Base-by-base conservation (phyloP, 164 flowering plant genomes). In the Berberis vulgaris region DNA sequence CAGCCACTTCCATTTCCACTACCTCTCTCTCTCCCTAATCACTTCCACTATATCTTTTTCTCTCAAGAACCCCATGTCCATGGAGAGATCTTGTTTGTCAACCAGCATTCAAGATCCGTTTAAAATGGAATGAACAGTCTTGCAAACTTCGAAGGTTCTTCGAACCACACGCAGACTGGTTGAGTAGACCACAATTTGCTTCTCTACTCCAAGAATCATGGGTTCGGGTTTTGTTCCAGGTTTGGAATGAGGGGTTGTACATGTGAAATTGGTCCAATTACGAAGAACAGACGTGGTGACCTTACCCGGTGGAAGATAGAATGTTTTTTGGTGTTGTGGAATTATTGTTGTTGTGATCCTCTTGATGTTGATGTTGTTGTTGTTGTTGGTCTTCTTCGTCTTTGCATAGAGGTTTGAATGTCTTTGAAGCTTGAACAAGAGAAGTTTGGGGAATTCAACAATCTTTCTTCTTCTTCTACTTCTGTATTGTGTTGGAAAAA, bases 71-170 rank as follows among this genome's bases (percentile, higher is more conserved):
- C 66, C 13, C 1, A 67, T 56, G 71, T 84, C 91, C 88, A 89
- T 84, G 1, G 88, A 78, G 65, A 89, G 68, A 68, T 89, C 96
- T 5, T 93, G 80, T 63, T 89, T 93, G 81, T 89, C 96, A 68
- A 86, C 70, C 3, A 72, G 62, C 38, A 84, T 76, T 3, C 88
- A 79, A 62, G 83, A 74, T 2, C 84, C 83, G 0, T 70, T 74
- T 45, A 89, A 74, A 62, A 87, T 86, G 1, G 84, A 73, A 67
- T 81, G 71, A 71, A 85, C 91, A 59, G 77, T 61, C 7, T 77
- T 49, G 80, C 93, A 89, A 64, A 84, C 93, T 66, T 89, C 91
- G 71, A 79, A 89, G 46, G 91, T 89, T 64, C 65, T 73, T 9
- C 96, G 84, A 8, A 89, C 77, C 42, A 83, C 83, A 47, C 87